Base-by-base conservation (phyloP, 768 basidiomycete species). In the Collybiopsis confluens region DNA sequence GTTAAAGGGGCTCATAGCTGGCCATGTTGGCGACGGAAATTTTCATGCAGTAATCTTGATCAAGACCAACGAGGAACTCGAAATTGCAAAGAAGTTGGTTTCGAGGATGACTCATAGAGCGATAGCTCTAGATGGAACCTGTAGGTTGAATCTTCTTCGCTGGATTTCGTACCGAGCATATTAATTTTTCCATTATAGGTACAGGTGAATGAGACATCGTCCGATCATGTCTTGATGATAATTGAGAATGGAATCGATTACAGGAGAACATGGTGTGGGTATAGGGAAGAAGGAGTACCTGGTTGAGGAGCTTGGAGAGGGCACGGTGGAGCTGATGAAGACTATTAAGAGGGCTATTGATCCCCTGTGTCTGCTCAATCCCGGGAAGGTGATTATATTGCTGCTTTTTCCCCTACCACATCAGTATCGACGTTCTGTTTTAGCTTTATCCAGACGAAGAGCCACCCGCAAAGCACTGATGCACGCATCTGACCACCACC, bases 181-280 rank as follows among this genome's bases (percentile, higher is more conserved):
- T n/a, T n/a, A n/a, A n/a, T n/a, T n/a, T n/a, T n/a, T n/a, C 26
- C 30, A 9, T 26, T 4, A 47, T 18, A 47, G 45, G 45, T 21
- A 47, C 45, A 47, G 45, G 45, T 47, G 10, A 33, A 21, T 27
- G 11, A 5, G 21, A 11, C 28, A 20, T 4, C 28, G 15, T 30
- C 8, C 18, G 9, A 35, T 2, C 2, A 6, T 13, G 7, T 10
- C 36, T 13, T 40, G 40, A 50, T 46, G 15, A 15, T 7, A 24
- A 26, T 42, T 53, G 18, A 21, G 30, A 33, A 23, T 20, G 46
- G 21, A 58, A 16, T 20, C 37, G 86, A 85, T 83, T 59, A 87
- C 85, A 0, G 89, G 89, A 3, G 92, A 94, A 61, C 92, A 94
- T 62, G 92, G 92, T 1, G 89, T 94, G 6, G 92, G 92, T 0